These are phyloP conservation scores for Halenospora varia DNA, from an alignment of 495 filamentous ascomycete genomes.

Conservation along the genomic window DNA sequence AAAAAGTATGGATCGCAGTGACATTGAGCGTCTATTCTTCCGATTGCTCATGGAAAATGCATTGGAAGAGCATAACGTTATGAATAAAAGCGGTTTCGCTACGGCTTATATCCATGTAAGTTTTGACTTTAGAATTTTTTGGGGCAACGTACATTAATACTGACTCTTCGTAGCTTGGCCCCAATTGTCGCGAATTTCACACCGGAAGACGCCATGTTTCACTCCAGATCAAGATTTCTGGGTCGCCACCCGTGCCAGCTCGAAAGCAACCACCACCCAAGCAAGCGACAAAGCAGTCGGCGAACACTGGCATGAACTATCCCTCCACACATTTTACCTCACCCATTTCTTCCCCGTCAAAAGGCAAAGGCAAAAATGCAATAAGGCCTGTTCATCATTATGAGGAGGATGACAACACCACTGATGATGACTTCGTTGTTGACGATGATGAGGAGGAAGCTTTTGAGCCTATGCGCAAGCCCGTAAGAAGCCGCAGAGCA, in stretches of 20 bases:
- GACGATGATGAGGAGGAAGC: slow-evolving; percentile 46
- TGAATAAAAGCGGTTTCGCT: slow-evolving; percentile 59
- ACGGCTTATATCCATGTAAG: slow-evolving; percentile 54
- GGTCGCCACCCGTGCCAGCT: background rate
- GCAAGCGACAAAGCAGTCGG: slow-evolving; percentile 3
- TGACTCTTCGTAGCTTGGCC: slow-evolving; percentile 39
- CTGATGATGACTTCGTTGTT: slow-evolving; percentile 48
- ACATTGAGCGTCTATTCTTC: slow-evolving; percentile 62
- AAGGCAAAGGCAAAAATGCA: slow-evolving; percentile 40
- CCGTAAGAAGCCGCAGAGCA: slow-evolving; percentile 27
- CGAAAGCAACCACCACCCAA: too few relatives aligned
- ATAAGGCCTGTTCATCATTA: background rate
- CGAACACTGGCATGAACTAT: background rate
- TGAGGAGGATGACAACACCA: slow-evolving; percentile 39
- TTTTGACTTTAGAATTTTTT: too few relatives aligned
- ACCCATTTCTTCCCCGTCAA: slow-evolving; percentile 48
- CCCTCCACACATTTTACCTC: slow-evolving; percentile 82
- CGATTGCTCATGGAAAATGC: slow-evolving; percentile 59
- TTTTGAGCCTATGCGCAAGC: slow-evolving; percentile 54
- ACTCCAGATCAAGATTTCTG: slow-evolving; percentile 44
- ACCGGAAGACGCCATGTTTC: slow-evolving; percentile 47
- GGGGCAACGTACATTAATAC: slow-evolving; percentile 2
- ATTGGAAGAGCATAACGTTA: slow-evolving; percentile 51
- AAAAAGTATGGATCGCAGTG: slow-evolving; percentile 49
- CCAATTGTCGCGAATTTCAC: slow-evolving; percentile 47